These are phyloP conservation scores for Lolium multiflorum DNA, from an alignment of 176 grass and related monocot genomes.

Conservation along the genomic window DNA sequence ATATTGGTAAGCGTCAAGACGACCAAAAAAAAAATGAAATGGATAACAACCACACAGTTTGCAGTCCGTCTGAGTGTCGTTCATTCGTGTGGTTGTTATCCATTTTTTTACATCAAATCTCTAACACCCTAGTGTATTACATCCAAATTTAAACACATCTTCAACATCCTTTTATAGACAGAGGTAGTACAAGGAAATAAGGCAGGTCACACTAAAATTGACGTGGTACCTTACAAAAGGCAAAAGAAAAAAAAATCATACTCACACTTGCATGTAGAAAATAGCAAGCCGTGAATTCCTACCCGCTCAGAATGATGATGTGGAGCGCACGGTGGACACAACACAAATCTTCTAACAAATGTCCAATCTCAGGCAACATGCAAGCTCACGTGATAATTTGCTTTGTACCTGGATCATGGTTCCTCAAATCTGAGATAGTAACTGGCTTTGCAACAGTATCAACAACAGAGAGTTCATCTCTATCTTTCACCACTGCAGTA, in stretches of 20 bases:
- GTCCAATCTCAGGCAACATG: conserved; percentile 19
- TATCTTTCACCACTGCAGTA: conserved; percentile 32
- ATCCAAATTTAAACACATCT: no score
- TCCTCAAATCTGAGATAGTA: conserved; percentile 1
- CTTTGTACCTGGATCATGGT: conserved; percentile 37
- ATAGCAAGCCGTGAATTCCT: conserved; percentile 51
- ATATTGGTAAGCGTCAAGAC: neutral
- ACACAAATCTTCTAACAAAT: conserved; percentile 14
- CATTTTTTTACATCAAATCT: neutral
- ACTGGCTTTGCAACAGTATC: conserved; percentile 34
- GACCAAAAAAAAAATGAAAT: conserved; percentile 1
- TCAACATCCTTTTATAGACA: no score
- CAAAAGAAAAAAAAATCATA: conserved; percentile 45
- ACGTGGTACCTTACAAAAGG: conserved; percentile 39
- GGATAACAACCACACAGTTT: neutral
- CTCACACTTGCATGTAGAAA: conserved; percentile 52
- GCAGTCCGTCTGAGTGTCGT: no score
- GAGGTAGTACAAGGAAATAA: conserved; percentile 40
- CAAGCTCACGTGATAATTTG: conserved; percentile 35
- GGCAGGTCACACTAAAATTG: conserved; percentile 35
- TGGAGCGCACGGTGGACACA: neutral
- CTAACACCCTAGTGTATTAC: no score
- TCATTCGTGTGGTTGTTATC: no score
- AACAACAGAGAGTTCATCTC: conserved; percentile 21
- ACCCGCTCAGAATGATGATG: conserved; percentile 25